A percentile compares a stretch with the other conserved stretches of the same genome.
Evolutionary conservation across 2,329 filamentous ascomycete species (phyloP).

Genomic region (Teratosphaeria nubilosa): DNA sequence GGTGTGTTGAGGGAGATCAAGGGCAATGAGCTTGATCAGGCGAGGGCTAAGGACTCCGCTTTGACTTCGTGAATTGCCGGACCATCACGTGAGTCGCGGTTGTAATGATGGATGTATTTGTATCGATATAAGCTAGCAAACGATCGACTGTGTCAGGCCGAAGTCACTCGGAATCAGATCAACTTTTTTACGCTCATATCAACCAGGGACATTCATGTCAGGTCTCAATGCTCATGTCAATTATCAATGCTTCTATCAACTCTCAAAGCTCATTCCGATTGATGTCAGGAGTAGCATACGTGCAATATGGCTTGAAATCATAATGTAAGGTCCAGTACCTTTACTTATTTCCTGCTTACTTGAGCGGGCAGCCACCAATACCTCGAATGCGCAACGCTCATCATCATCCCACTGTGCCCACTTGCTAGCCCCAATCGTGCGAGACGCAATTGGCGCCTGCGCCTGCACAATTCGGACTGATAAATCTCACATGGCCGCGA

Average conservation of each 20-base stretch:
- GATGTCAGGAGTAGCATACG: not conserved
- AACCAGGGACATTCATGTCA: too few species aligned
- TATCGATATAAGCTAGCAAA: not conserved
- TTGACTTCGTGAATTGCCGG: conserved; percentile 11
- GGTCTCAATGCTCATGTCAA: not conserved
- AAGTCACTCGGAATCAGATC: too few species aligned
- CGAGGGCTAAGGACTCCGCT: conserved; percentile 17
- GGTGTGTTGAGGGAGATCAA: conserved; percentile 24
- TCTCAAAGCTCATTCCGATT: not conserved
- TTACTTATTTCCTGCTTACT: too few species aligned
- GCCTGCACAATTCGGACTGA: too few species aligned
- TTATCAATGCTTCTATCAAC: not conserved
- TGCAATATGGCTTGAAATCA: not conserved
- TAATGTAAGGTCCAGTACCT: not conserved
- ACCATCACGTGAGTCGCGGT: not conserved
- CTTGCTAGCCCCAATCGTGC: too few species aligned
- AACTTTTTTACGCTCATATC: too few species aligned
- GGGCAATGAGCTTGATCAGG: conserved; percentile 23
- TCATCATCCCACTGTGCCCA: too few species aligned
- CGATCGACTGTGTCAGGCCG: too few species aligned
- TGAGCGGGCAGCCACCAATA: too few species aligned
- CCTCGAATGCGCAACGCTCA: too few species aligned
- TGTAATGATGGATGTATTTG: not conserved
- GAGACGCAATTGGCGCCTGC: too few species aligned
- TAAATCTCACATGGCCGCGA: too few species aligned